Base-by-base conservation (phyloP, 164 flowering plant species). In the Piper betle region DNA sequence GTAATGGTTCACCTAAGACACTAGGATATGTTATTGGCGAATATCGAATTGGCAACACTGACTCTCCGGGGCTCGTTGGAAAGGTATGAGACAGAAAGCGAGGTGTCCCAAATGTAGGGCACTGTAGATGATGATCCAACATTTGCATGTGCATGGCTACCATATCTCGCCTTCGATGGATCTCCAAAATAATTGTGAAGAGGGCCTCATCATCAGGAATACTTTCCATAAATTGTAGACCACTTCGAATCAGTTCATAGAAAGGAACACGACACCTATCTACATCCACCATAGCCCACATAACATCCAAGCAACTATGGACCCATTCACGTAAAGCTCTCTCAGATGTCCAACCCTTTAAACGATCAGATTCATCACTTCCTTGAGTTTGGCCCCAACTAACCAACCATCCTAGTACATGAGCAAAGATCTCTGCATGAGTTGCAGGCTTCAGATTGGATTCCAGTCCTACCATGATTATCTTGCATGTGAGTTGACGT, bases 61-160 rank as follows among this genome's bases (percentile, higher is more conserved):
- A 70, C 73, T 94, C 99, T 60, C 84, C 84, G 43, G 91, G 69
- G 50, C 75, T 50, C 68, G 69, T 88, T 53, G 85, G 80, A 65
- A 82, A 72, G 25, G 81, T 80, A 68, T 79, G 91, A 59, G 86
- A 74, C 39, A 86, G 42, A 69, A 82, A 77, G 55, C 99, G 75
- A 53, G 80, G 89, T 61, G 91, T 88, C 52, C 91, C 99, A 81
- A 94, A 94, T 58, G 97, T 78, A 39, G 97, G 99, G 75, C 95
- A 88, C 58, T 94, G 97, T 63, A 94, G 91, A 66, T 94, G 99
- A 55, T 88, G 97, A 78, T 94, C 99, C 61, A 94, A 71, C 97
- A 94, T 94, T 68, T 79, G 93, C 99, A 94, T 94, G 78, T 94
- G 97, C 85, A 81, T 84, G 16, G 99, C 99, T 83, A 94, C 88